Base-by-base conservation (phyloP, 345 rosid genomes). In the Leavenworthia alabamica region DNA sequence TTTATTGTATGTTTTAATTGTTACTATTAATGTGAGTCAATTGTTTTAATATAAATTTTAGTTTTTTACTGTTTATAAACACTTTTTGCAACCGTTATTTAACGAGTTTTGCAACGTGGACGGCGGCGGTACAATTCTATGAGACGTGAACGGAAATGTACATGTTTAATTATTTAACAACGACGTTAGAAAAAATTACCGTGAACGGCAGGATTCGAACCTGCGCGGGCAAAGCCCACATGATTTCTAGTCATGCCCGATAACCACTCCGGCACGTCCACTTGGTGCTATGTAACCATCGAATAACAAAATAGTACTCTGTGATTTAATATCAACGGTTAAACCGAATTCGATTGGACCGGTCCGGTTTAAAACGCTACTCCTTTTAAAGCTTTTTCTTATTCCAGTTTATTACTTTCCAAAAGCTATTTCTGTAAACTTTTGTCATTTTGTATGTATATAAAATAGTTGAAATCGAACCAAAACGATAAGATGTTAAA, bases 151-250 rank as follows among this genome's bases (percentile, higher is more conserved):
- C n/a, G n/a, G n/a, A n/a, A n/a, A n/a, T n/a, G n/a, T n/a, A n/a
- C n/a, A n/a, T n/a, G n/a, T n/a, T n/a, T n/a, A n/a, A n/a, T n/a
- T n/a, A n/a, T n/a, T n/a, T n/a, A n/a, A n/a, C n/a, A n/a, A n/a
- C n/a, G n/a, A n/a, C n/a, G n/a, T n/a, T n/a, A n/a, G n/a, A n/a
- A n/a, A n/a, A n/a, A n/a, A n/a, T n/a, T n/a, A n/a, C n/a, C 75
- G 69, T 62, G 75, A 71, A 64, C 70, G 74, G 84, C 89, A 82
- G 84, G 84, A 82, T 82, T 86, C 87, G 85, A 84, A 81, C 87
- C 88, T 80, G 89, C 88, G 85, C 89, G 95, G 86, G 85, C 82
- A 71, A 12, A 87, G 86, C 90, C 89, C 93, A 87, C 87, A 81
- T 81, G 89, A 83, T 82, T 90, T 85, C 86, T 82, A 89, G 85